Conservation (phyloP, 169 alveolate genomes). For the Plasmodium vinckei region DNA sequence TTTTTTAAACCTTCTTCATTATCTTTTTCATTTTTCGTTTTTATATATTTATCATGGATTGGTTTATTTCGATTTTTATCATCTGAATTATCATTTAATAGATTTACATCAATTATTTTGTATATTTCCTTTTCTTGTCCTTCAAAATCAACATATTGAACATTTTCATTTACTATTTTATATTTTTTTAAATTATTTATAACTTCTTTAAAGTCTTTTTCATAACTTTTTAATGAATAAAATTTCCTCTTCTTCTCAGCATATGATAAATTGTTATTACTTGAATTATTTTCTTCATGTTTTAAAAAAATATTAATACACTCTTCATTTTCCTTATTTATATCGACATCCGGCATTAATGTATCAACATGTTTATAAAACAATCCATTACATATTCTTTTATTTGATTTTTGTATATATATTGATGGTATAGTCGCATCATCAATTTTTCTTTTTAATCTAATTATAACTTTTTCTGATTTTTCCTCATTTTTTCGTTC, state of each 20-base stretch:
- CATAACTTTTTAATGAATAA: slow-evolving; percentile 32
- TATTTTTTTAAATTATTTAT: slow-evolving; percentile 68
- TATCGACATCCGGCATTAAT: slow-evolving; percentile 25
- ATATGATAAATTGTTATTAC: slow-evolving; percentile 1
- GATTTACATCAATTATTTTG: slow-evolving; percentile 70
- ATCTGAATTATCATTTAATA: slow-evolving; percentile 17
- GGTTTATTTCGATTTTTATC: background rate
- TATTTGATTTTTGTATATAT: slow-evolving; percentile 59
- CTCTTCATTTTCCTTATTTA: slow-evolving; percentile 47
- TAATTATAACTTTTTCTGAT: slow-evolving; percentile 64
- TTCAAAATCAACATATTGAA: slow-evolving; percentile 51
- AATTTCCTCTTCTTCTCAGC: slow-evolving; percentile 56
- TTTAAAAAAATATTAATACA: slow-evolving; percentile 53
- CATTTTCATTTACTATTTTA: slow-evolving; percentile 63
- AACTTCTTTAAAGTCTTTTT: slow-evolving; percentile 60
- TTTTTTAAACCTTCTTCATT: background rate
- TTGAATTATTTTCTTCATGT: slow-evolving; percentile 39
- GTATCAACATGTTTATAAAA: slow-evolving; percentile 69
- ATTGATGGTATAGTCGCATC: slow-evolving; percentile 69
- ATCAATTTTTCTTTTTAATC: slow-evolving; percentile 72
- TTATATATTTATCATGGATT: background rate
- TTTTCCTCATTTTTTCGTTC: slow-evolving; percentile 9
- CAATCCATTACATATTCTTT: slow-evolving; percentile 59
- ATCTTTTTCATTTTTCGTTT: background rate
- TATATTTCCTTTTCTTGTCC: slow-evolving; percentile 35